Evolutionary conservation across 2,329 filamentous ascomycete genomes (phyloP).

Genomic region (Fusarium subtropicale): DNA sequence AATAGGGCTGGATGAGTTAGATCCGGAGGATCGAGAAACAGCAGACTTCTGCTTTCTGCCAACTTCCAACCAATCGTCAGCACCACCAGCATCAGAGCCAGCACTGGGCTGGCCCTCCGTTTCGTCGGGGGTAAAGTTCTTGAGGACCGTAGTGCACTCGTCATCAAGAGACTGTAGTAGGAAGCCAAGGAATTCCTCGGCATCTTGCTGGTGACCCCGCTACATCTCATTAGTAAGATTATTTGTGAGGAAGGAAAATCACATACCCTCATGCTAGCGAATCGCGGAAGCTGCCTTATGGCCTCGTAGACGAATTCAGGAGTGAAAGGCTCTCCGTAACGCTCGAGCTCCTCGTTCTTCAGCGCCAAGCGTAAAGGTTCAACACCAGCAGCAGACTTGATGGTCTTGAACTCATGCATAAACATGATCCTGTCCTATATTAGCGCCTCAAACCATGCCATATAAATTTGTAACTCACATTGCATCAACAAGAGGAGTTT

Average conservation of each 20-base stretch:
- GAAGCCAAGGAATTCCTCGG: slow-evolving; percentile 95
- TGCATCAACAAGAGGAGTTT: slow-evolving; percentile 92
- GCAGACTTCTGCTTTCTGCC: slow-evolving; percentile 90
- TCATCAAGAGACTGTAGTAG: slow-evolving; percentile 92
- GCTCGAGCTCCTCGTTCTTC: slow-evolving; percentile 85
- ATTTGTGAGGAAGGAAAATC: neutral
- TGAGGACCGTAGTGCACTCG: slow-evolving; percentile 84
- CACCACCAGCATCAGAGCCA: slow-evolving; percentile 48
- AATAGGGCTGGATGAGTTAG: slow-evolving; percentile 80
- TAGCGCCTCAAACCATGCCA: neutral
- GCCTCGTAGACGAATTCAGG: slow-evolving; percentile 97
- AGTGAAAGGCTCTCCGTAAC: slow-evolving; percentile 90
- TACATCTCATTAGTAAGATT: slow-evolving; percentile 51
- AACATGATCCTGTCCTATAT: slow-evolving; percentile 81
- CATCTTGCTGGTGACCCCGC: slow-evolving; percentile 97
- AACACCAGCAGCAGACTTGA: slow-evolving; percentile 79
- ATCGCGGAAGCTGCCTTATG: slow-evolving; percentile 86
- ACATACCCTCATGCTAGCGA: slow-evolving; percentile 89
- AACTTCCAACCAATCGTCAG: slow-evolving; percentile 85
- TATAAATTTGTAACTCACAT: slow-evolving; percentile 72
- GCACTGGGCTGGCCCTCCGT: slow-evolving; percentile 48
- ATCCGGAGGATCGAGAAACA: slow-evolving; percentile 86
- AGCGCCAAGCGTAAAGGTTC: slow-evolving; percentile 80
- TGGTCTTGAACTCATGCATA: slow-evolving; percentile 88
- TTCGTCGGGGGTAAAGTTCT: slow-evolving; percentile 47